Evolutionary conservation across 176 grass and related monocot genomes (phyloP), one percentile per base, ranked within the genome.

Genomic region (Pharus latifolius): DNA sequence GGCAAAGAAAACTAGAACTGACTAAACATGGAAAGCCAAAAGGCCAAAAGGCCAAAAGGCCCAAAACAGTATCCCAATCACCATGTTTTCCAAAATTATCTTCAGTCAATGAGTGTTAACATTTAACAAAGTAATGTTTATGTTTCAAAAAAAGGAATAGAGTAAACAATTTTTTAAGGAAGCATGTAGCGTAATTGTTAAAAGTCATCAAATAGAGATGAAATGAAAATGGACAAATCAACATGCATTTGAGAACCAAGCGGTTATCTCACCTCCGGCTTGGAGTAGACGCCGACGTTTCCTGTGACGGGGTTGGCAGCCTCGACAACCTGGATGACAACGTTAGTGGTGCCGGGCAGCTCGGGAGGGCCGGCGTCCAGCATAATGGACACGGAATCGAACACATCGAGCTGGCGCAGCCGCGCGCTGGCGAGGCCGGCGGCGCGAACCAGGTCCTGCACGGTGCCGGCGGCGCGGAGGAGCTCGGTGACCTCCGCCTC

Each of bases 401-500:
- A 96, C 29, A 96, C 57, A 0, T 91, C 65, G 18, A 96, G 78
- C 2, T 29, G 24, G 32, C 50, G 82, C 56, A 96, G 60, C 48
- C 74, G 87, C 9, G 49, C 60, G 56, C 22, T 85, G 35, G 81
- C 91, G 44, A 80, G 20, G 44, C 18, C 52, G 26, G 84, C 78
- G 6, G 74, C 77, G 45, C 60, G 58, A 30, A 88, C 46, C 28
- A 92, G 77, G 31, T 85, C 84, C 64, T 88, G 84, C 49, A 96
- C 75, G 35, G 91, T 85, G 22, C 33, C 58, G 20, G 74, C 73
- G 1, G 61, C 69, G 48, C 66, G 69, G 72, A 96, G 79, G 45
- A 80, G 80, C 58, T 85, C 84, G n/a, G 43, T 24, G 20, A 88
- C 82, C 75, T 91, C 91, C 12, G 87, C 91, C 80, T 96, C 84